Base-by-base conservation (phyloP, 805 yeast species). In the Vanderwaltozyma tropicalis region DNA sequence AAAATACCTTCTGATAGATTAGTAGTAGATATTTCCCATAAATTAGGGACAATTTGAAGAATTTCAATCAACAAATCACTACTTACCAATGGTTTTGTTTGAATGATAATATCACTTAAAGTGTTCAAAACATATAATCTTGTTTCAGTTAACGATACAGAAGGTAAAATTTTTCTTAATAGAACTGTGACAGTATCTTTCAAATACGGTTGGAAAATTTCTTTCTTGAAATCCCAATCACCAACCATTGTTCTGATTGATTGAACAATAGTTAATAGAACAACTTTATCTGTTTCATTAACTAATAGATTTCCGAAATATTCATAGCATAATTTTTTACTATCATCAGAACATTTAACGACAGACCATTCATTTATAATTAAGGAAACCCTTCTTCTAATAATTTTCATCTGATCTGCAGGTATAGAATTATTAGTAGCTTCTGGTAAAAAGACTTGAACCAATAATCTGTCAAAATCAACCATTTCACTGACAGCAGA, bases 151-250 rank as follows among this genome's bases (percentile, higher is more conserved):
- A 74, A 60, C 19, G 68, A 66, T 40, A 80, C 67, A 6, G 63
- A 62, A 7, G 66, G 61, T 28, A 86, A 52, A 15, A 82, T 50
- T 8, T 57, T 57, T 24, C 55, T 48, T 20, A 86, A 55, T 12
- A 78, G 53, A n/a, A 68, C 55, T 2, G 59, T 48, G 10, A 82
- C 68, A 29, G 72, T 70, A 1, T 66, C 66, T 21, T 72, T 68
- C 38, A 82, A 63, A 50, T 62, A 87, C 1, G 89, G 85, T 44
- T 71, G 61, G 49, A 92, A 85, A 22, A 66, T 76, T 13, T 62
- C 64, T 42, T 83, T 79, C 28, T 76, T 68, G 57, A 89, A 88
- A 42, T 83, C 88, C 84, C 94, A 85, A 50, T 87, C 96, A 43
- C 85, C 88, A 24, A 89, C 66, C 34, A 83, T 67, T 21, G 74